phyloP scores from a whole-genome alignment of 78 protist species.

The Dictyostelium intermedium region DNA sequence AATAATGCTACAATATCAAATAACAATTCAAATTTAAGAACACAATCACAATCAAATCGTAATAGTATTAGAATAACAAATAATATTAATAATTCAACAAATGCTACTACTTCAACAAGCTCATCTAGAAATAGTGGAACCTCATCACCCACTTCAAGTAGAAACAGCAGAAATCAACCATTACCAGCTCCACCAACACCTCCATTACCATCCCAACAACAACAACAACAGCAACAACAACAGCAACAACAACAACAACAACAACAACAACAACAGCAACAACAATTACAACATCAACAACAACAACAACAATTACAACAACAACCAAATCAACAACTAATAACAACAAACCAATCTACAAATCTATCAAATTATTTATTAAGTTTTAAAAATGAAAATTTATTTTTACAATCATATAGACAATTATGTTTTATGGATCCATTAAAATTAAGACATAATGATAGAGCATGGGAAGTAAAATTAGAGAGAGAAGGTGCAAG shows the following conservation, averaged over 20 bases:
- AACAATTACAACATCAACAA: not conserved
- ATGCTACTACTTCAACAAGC: not conserved
- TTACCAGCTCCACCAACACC: not conserved
- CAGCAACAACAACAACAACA: slow-evolving; percentile 15
- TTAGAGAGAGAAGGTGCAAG: slow-evolving; percentile 83
- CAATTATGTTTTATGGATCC: slow-evolving; percentile 65
- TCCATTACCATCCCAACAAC: not conserved
- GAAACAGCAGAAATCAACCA: not conserved
- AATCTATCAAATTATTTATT: slow-evolving; percentile 8
- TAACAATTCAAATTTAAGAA: not conserved
- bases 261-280: not conserved
- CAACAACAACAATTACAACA: not conserved
- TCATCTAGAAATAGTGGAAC: not conserved
- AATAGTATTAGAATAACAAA: not conserved
- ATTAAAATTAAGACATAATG: slow-evolving; percentile 44
- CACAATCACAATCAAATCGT: slow-evolving; percentile 1
- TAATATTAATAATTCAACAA: not conserved
- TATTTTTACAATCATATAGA: slow-evolving; percentile 62
- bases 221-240: not conserved
- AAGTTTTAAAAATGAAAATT: slow-evolving; percentile 37
- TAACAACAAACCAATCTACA: not conserved
- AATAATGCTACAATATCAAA: not conserved
- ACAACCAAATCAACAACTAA: not conserved
- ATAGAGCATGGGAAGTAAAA: slow-evolving; percentile 81
- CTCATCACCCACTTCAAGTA: not conserved